Percentiles rank a stretch among this genome's conserved stretches.
phyloP scores from a whole-genome alignment of 805 yeast genomes.

The Myxozyma mucilagina region DNA sequence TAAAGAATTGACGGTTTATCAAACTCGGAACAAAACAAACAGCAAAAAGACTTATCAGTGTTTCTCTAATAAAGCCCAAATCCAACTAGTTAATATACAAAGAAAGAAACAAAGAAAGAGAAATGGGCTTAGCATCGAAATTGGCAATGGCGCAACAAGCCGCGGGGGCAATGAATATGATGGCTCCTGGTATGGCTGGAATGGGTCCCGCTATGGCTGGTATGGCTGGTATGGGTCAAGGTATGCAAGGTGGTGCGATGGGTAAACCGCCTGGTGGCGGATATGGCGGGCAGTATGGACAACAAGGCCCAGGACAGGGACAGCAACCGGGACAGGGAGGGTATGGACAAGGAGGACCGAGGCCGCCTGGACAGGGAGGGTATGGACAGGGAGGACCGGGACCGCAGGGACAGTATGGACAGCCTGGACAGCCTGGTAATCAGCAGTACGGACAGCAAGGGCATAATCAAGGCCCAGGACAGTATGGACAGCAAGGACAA shows the following conservation, averaged over 20 bases:
- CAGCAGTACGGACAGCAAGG: constrained; percentile 3
- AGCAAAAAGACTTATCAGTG: too few relatives aligned
- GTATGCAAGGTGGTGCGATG: neutral
- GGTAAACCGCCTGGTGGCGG: neutral
- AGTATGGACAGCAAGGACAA: constrained; percentile 15
- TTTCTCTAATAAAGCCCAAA: too few relatives aligned
- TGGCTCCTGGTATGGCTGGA: neutral
- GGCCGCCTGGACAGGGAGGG: neutral
- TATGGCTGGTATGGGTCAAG: neutral
- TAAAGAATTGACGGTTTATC: too few relatives aligned
- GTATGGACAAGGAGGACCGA: constrained; percentile 2
- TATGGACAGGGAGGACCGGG: neutral
- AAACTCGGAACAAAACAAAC: too few relatives aligned
- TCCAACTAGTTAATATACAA: too few relatives aligned
- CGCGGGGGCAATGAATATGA: neutral
- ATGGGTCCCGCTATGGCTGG: constrained; percentile 2
- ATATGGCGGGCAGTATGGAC: neutral
- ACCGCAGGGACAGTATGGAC: constrained; percentile 10
- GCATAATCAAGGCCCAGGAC: neutral
- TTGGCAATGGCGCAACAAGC: constrained; percentile 3
- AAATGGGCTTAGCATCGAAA: constrained; percentile 9
- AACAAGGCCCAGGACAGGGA: constrained; percentile 7
- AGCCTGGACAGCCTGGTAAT: neutral
- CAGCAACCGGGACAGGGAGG: neutral
- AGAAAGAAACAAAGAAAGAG: too few relatives aligned